A percentile compares a stretch with the other conserved stretches of the same genome.
phyloP scores from a whole-genome alignment of 2,329 filamentous ascomycete species.

The Phyllosticta citrichinensis region DNA sequence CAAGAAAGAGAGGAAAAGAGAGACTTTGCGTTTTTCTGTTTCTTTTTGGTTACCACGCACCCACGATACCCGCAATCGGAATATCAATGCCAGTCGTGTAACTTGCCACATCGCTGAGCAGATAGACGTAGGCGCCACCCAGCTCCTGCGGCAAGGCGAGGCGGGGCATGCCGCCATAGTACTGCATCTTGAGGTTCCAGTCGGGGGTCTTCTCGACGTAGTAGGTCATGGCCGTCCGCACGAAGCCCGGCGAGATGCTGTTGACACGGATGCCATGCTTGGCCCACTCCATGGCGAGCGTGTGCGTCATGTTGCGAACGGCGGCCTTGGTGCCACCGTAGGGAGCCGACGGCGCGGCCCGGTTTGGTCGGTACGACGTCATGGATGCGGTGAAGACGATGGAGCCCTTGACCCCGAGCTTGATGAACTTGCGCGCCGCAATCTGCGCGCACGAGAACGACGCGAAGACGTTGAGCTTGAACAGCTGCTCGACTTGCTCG shows the following conservation, averaged over 20 bases:
- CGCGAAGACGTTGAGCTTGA: slow-evolving; percentile 40
- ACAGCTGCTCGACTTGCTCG: slow-evolving; percentile 31
- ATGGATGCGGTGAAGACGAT: slow-evolving; percentile 40
- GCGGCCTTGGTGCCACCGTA: slow-evolving; percentile 36
- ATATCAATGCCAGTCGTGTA: slow-evolving; percentile 43
- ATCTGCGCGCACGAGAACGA: slow-evolving; percentile 37
- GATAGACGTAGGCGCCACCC: slow-evolving; percentile 40
- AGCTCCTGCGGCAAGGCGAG: slow-evolving; percentile 43
- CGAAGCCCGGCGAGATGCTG: slow-evolving; percentile 22
- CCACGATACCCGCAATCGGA: slow-evolving; percentile 39
- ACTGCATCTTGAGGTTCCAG: slow-evolving; percentile 44
- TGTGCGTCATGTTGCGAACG: slow-evolving; percentile 33
- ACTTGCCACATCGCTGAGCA: slow-evolving; percentile 37
- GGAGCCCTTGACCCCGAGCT: slow-evolving; percentile 28
- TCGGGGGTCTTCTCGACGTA: slow-evolving; percentile 40
- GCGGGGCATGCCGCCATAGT: slow-evolving; percentile 45
- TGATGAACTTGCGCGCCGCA: slow-evolving; percentile 37
- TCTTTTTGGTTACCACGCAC: slow-evolving; percentile 25
- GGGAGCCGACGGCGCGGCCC: slow-evolving; percentile 42
- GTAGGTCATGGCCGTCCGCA: slow-evolving; percentile 37
- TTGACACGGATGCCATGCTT: slow-evolving; percentile 25
- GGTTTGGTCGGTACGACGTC: slow-evolving; percentile 40
- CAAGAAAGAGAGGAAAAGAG: background rate
- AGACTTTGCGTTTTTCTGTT: background rate
- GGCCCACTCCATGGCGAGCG: slow-evolving; percentile 26